Conservation (phyloP, 495 filamentous ascomycete species). For the Xylaria scruposa region DNA sequence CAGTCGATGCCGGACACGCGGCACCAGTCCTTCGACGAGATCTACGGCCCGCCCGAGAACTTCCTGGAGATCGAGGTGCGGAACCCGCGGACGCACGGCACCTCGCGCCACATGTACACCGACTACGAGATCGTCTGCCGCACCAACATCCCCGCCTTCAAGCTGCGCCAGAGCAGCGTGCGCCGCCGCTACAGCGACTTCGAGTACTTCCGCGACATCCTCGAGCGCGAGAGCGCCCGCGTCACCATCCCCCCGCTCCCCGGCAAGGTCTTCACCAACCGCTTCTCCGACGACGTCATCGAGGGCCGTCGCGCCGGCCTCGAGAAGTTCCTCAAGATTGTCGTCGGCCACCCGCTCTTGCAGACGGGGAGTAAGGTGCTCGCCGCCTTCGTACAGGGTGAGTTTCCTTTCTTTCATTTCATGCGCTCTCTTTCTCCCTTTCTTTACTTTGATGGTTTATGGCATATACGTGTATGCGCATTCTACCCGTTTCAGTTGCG, state of each 20-base stretch:
- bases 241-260: slow-evolving; percentile 96
- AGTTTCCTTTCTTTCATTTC: slow-evolving; percentile 42
- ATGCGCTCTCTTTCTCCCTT: neutral
- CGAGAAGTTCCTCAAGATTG: slow-evolving; percentile 96
- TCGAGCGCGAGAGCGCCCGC: slow-evolving; percentile 91
- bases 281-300: slow-evolving; percentile 98
- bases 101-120: slow-evolving; percentile 95
- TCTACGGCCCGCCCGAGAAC: slow-evolving; percentile 98
- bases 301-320: slow-evolving; percentile 91
- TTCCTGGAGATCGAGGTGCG: slow-evolving; percentile 97
- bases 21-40: slow-evolving; percentile 96
- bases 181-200: slow-evolving; percentile 96
- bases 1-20: slow-evolving; percentile 85
- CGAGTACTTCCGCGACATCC: slow-evolving; percentile 97
- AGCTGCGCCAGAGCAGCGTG: slow-evolving; percentile 80
- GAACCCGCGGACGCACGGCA: slow-evolving; percentile 93
- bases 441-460: neutral
- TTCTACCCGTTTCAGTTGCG: neutral
- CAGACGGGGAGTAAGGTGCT: slow-evolving; percentile 98
- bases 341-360: slow-evolving; percentile 92
- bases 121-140: slow-evolving; percentile 97
- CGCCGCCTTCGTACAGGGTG: slow-evolving; percentile 94
- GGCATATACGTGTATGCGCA: neutral
- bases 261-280: slow-evolving; percentile 97
- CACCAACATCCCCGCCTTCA: slow-evolving; percentile 99